Base-by-base conservation (phyloP, 1,139 yeast genomes). In the Candida pseudoviswanathii region DNA sequence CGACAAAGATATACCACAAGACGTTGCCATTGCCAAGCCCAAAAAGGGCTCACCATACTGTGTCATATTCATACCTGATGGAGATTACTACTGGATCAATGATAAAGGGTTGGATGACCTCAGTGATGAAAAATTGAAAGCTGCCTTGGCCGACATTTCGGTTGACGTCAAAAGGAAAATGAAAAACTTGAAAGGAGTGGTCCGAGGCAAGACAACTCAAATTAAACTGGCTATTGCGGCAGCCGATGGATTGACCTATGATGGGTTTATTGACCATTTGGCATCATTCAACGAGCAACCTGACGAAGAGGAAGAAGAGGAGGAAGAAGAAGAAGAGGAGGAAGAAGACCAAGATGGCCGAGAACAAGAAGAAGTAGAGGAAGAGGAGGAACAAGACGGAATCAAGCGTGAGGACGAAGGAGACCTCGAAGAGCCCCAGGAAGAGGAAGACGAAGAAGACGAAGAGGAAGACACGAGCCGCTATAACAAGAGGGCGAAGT, bases 31-130 rank as follows among this genome's bases (percentile, higher is more conserved):
- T 48, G 76, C 66, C 70, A 72, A 60, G 72, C 71, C 65, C 71
- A 73, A 72, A 65, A 73, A 73, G 47, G 60, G 68, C 27, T 69
- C 76, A 24, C 67, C 68, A 33, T 65, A 62, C 55, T 76, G 81
- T 57, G 81, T 76, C 27, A 74, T 75, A 33, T 76, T 75, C 59
- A 74, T 76, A 42, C 80, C 80, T 5, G 80, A 75, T 56, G 80
- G 80, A 11, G 79, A 76, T 54, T 76, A 65, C 59, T 70, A 72
- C 58, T 76, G 81, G 81, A 68, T 73, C 69, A 68, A 63, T 41
- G 78, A 72, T 37, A 73, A 74, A 57, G 64, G 65, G 37, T 58
- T 76, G 43, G 76, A 70, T 51, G 58, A 58, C 5, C 62, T 75
- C 49, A 60, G 73, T 5, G 11, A 71, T 4, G 40, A 66, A 6